Base-by-base conservation (phyloP, 495 filamentous ascomycete genomes). In the Hyphodiscus hymeniophilus region DNA sequence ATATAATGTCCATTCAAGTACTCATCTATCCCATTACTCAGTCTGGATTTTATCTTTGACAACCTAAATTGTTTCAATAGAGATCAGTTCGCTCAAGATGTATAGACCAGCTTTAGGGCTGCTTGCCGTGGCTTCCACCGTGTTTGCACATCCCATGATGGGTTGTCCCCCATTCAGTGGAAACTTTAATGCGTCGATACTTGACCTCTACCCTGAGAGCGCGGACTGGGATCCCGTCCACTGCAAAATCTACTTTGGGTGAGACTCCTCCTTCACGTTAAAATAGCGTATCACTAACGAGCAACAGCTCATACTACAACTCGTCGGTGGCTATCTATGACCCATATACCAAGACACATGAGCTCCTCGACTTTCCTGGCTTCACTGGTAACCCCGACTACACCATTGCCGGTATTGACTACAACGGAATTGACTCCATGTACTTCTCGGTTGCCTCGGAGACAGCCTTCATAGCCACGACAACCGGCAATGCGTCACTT, bases 231-330 rank as follows among this genome's bases (percentile, higher is more conserved):
- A 42, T 20, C 39, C 39, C 3, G 18, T 42, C 7, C 7, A 42
- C 18, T 42, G 39, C 18, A 42, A 42, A 42, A 13, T 42, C 10
- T 42, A 42, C 23, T 16, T 42, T 20, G 20, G 39, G 39, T 42
- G 10, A 22, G 39, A 22, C 18, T 42, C 20, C 7, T 6, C 6
- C 39, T 42, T n/a, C 22, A 42, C 6, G 8, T 20, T 20, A 22
- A 42, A 26, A 12, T 42, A 20, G 13, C 22, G 23, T n/a, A 10
- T 5, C 18, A 20, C 8, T 20, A n/a, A 33, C n/a, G n/a, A 33
- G 8, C 11, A 22, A 20, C 18, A 22, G 39, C 15, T 7, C 22
- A 15, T 16, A 16, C 8, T 42, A 42, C 18, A 42, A 42, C 22
- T 4, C 13, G 16, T 42, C 39, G 7, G 10, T 42, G 7, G 7